Conservation (phyloP, 768 basidiomycete genomes). For the Termitomyces sp. region DNA sequence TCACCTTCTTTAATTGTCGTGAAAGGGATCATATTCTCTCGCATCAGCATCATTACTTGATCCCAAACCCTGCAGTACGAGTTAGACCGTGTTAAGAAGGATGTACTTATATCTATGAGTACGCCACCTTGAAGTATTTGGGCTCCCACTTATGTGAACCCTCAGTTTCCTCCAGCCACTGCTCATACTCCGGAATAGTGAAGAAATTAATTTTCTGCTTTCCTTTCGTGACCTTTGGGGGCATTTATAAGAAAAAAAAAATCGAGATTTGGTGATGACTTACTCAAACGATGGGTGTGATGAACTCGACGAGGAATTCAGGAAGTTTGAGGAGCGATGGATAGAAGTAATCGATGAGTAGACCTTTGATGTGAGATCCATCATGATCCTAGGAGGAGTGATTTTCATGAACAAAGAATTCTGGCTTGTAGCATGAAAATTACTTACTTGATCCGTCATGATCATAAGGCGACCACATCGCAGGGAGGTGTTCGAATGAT, state of each 20-base stretch:
- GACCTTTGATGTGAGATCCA: conserved; percentile 99
- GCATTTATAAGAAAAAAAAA: neutral
- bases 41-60: conserved; percentile 89
- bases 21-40: conserved; percentile 92
- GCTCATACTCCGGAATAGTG: conserved; percentile 94
- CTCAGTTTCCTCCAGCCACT: conserved; percentile 80
- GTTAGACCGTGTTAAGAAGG: neutral
- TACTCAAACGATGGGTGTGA: conserved; percentile 96
- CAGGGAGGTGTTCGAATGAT: conserved; percentile 70
- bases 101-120: neutral
- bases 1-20: conserved; percentile 77
- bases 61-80: conserved; percentile 76
- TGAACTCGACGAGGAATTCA: conserved; percentile 94
- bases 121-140: conserved; percentile 95
- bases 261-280: conserved; percentile 18
- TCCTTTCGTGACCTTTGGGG: conserved; percentile 67
- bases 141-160: conserved; percentile 80
- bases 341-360: conserved; percentile 96
- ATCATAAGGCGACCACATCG: conserved; percentile 97
- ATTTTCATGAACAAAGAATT: neutral
- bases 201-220: conserved; percentile 84
- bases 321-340: conserved; percentile 90
- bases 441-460: conserved; percentile 95
- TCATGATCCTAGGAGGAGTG: conserved; percentile 79
- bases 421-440: neutral